These are phyloP conservation scores for Apiospora pterosperma DNA, from an alignment of 2,329 filamentous ascomycete species.

Conservation along the genomic window DNA sequence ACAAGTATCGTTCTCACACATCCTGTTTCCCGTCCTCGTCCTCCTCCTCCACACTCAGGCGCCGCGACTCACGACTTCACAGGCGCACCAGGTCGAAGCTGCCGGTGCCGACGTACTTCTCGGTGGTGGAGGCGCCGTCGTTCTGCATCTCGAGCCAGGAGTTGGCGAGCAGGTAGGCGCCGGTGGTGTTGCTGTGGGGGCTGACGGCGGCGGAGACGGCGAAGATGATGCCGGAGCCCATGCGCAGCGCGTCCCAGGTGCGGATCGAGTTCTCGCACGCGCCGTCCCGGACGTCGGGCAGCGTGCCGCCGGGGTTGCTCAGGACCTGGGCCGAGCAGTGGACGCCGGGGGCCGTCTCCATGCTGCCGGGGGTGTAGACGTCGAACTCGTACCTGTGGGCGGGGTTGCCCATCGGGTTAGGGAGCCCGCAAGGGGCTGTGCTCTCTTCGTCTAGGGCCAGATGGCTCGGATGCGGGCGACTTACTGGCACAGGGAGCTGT, in stretches of 20 bases:
- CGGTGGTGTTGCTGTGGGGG: neutral
- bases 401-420: too few species aligned
- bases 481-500: neutral
- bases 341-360: neutral
- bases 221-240: neutral
- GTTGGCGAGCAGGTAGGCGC: neutral
- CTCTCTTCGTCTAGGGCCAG: too few species aligned
- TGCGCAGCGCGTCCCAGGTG: neutral
- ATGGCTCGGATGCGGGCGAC: neutral
- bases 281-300: neutral
- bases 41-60: neutral
- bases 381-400: neutral
- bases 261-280: neutral
- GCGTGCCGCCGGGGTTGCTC: neutral
- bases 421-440: too few species aligned
- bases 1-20: neutral
- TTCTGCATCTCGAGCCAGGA: neutral
- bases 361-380: neutral
- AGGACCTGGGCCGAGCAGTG: neutral
- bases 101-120: neutral
- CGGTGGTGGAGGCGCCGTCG: neutral
- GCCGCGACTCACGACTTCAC: neutral
- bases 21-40: neutral
- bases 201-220: neutral
- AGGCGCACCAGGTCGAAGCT: neutral